A percentile compares a stretch with the other conserved stretches of the same genome.
These are phyloP conservation scores for Phytopythium vexans DNA, from an alignment of 352 stramenopile species.

Conservation along the genomic window DNA sequence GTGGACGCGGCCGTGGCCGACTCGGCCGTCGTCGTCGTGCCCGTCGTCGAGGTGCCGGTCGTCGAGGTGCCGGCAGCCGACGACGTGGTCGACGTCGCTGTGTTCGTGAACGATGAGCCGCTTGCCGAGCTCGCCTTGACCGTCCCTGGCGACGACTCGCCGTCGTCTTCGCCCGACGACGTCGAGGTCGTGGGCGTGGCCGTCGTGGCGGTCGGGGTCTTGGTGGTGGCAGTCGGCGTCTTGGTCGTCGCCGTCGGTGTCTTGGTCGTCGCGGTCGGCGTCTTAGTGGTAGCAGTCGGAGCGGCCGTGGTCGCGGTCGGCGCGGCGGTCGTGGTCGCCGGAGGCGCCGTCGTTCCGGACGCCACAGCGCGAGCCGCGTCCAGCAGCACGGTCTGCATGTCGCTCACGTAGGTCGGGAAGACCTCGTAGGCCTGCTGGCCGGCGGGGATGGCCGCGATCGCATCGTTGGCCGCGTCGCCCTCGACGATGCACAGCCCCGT, in stretches of 20 bases:
- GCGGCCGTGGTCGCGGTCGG: conserved; percentile 5
- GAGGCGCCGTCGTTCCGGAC: conserved; percentile 7
- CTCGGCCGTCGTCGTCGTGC: conserved; percentile 5
- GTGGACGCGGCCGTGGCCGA: conserved; percentile 5
- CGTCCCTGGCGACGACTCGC: conserved; percentile 18
- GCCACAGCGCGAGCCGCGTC: conserved; percentile 26
- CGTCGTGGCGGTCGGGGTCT: background rate
- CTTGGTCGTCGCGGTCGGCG: background rate
- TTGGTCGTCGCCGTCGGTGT: conserved; percentile 1
- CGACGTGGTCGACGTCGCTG: conserved; percentile 8
- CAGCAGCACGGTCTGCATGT: conserved; percentile 51
- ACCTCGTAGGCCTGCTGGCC: conserved; percentile 57
- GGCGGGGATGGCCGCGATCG: conserved; percentile 48
- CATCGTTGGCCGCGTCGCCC: conserved; percentile 43
- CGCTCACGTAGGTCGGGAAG: conserved; percentile 47
- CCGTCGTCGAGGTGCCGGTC: conserved; percentile 11
- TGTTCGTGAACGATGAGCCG: conserved; percentile 30
- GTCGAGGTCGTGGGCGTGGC: conserved; percentile 8
- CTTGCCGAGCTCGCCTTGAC: conserved; percentile 33
- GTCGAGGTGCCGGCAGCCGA: conserved; percentile 14
- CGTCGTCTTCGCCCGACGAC: conserved; percentile 10
- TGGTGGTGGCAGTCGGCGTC: conserved; percentile 1
- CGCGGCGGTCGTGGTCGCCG: conserved; percentile 1
- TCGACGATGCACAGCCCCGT: conserved; percentile 49
- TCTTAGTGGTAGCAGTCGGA: conserved; percentile 5